phyloP scores from a whole-genome alignment of 345 rosid genomes.

The Dipteronia dyeriana region DNA sequence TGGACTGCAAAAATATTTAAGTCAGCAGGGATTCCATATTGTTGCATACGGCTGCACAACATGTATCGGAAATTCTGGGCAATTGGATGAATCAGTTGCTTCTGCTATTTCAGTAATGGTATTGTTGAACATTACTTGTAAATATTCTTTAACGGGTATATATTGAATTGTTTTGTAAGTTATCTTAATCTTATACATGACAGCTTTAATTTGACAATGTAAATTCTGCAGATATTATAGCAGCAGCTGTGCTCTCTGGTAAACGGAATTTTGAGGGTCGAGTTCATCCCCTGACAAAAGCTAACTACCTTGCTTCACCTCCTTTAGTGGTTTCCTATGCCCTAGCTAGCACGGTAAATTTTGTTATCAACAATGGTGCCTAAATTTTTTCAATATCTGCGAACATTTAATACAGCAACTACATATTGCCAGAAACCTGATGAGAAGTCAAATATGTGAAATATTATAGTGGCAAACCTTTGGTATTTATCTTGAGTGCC shows the following conservation, averaged over 20 bases:
- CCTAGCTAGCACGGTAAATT: constrained; percentile 87
- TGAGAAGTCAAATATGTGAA: background rate
- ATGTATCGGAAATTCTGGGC: constrained; percentile 91
- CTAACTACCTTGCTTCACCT: constrained; percentile 96
- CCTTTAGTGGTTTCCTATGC: constrained; percentile 96
- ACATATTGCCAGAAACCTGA: too few relatives aligned
- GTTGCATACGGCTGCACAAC: constrained; percentile 97
- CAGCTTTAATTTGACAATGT: constrained; percentile 1
- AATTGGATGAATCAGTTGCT: constrained; percentile 81
- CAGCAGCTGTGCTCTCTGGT: constrained; percentile 89
- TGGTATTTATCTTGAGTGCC: too few relatives aligned
- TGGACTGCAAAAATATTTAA: constrained; percentile 80
- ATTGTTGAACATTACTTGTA: constrained; percentile 6
- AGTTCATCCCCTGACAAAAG: constrained; percentile 90
- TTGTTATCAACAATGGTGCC: background rate
- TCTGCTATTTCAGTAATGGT: constrained; percentile 86
- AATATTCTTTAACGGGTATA: background rate
- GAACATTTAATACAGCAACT: too few relatives aligned
- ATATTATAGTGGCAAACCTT: too few relatives aligned
- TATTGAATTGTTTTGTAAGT: background rate
- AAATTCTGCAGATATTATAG: constrained; percentile 60
- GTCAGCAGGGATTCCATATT: constrained; percentile 82
- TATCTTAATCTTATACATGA: background rate
- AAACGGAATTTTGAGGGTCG: constrained; percentile 94
- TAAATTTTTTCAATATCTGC: too few relatives aligned